Evolutionary conservation across 306 rosid species (phyloP).

Genomic region (Alnus rubra): DNA sequence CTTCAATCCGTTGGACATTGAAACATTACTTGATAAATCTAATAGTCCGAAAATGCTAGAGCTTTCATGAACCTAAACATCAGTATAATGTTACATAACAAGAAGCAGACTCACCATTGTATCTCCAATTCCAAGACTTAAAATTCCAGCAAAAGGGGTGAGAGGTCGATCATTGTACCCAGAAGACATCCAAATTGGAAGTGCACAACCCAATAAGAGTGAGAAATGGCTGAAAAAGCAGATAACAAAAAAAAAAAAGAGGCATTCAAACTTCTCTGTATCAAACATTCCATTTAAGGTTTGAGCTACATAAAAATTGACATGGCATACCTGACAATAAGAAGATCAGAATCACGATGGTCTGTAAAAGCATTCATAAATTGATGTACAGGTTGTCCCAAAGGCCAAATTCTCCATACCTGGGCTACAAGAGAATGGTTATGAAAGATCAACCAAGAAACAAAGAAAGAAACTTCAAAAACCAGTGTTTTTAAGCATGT

Average conservation of each 20-base stretch:
- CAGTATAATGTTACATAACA: background rate
- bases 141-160: conserved; percentile 90
- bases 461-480: background rate
- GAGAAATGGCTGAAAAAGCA: conserved; percentile 76
- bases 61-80: background rate
- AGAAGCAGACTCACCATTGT: conserved; percentile 64
- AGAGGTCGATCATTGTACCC: conserved; percentile 88
- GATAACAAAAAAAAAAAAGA: conserved; percentile 27
- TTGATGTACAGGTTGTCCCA: conserved; percentile 72
- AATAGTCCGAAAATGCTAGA: background rate
- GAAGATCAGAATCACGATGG: conserved; percentile 93
- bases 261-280: conserved; percentile 19
- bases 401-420: conserved; percentile 97
- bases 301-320: conserved; percentile 10
- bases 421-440: conserved; percentile 36
- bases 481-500: conserved; percentile 17
- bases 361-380: conserved; percentile 98
- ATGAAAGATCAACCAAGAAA: conserved; percentile 24
- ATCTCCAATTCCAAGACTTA: conserved; percentile 95
- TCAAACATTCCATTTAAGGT: conserved; percentile 16
- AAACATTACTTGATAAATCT: background rate
- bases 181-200: conserved; percentile 93
- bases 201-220: conserved; percentile 88
- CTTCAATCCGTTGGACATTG: background rate
- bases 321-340: conserved; percentile 72